Evolutionary conservation across 176 grass and related monocot species (phyloP).

Genomic region (Elymus sibiricus): DNA sequence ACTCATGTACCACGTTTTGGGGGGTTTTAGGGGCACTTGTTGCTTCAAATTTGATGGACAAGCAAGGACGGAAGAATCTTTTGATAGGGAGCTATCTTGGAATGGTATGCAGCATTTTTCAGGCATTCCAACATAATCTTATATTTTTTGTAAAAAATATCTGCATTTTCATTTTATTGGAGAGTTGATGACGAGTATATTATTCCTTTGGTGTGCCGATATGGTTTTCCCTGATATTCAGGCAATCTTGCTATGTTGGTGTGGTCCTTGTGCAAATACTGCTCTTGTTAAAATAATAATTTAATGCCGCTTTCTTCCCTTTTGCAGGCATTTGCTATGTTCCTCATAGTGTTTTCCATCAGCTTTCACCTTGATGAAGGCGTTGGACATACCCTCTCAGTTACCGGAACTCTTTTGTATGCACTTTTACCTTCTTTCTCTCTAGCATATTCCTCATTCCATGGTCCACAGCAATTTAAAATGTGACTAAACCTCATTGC

Average conservation of each 20-base stretch:
- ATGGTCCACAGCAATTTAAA: neutral
- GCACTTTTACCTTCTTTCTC: conserved; percentile 27
- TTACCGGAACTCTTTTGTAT: conserved; percentile 86
- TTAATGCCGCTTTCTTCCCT: neutral
- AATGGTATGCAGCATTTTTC: conserved; percentile 57
- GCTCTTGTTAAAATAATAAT: conserved; percentile 5
- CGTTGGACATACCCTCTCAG: conserved; percentile 64
- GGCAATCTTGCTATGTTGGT: neutral
- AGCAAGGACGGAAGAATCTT: conserved; percentile 88
- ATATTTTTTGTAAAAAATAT: neutral
- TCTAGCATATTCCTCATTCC: conserved; percentile 24
- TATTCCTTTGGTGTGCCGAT: neutral
- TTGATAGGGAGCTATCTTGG: conserved; percentile 94
- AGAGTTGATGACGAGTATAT: neutral
- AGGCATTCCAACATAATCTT: neutral
- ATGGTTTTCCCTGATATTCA: conserved; percentile 3
- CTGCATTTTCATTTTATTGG: neutral
- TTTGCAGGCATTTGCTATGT: conserved; percentile 90
- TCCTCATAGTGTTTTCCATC: conserved; percentile 80
- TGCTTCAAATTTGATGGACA: conserved; percentile 97
- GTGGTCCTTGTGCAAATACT: neutral
- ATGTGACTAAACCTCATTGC: conserved; percentile 5
- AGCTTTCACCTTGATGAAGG: conserved; percentile 71
- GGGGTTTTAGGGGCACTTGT: conserved; percentile 59
- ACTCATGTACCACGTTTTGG: conserved; percentile 29